These are phyloP conservation scores for Ascochyta rabiei DNA, from an alignment of 2,329 filamentous ascomycete species.

Conservation along the genomic window DNA sequence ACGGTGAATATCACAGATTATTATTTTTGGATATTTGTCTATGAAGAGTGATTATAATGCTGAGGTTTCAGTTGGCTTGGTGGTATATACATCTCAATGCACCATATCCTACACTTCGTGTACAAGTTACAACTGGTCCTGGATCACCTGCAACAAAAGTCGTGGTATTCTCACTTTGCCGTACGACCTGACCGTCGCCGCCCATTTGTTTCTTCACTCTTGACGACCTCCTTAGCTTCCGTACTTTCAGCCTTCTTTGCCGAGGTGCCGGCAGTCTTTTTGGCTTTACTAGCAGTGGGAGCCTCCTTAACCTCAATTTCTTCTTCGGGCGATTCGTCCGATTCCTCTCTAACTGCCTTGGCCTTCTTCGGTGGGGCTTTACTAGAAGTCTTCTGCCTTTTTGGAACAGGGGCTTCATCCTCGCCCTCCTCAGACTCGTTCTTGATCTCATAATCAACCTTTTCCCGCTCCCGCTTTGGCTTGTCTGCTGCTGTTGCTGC, in stretches of 20 bases:
- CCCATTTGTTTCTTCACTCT: slow-evolving; percentile 22
- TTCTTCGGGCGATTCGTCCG: background rate
- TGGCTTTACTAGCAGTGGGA: slow-evolving; percentile 29
- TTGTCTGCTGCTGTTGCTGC: background rate
- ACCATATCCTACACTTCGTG: background rate
- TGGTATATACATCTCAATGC: background rate
- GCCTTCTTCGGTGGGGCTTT: background rate
- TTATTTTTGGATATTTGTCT: background rate
- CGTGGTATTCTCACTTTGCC: slow-evolving; percentile 11
- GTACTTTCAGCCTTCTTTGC: slow-evolving; percentile 21
- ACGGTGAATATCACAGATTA: background rate
- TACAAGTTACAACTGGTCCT: background rate
- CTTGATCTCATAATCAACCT: slow-evolving; percentile 23
- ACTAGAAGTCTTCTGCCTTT: slow-evolving; percentile 33
- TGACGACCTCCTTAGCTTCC: slow-evolving; percentile 8
- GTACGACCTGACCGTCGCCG: slow-evolving; percentile 35
- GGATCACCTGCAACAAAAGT: background rate
- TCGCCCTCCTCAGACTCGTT: slow-evolving; percentile 34
- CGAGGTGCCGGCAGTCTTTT: slow-evolving; percentile 18
- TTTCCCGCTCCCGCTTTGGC: slow-evolving; percentile 33
- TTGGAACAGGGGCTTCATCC: slow-evolving; percentile 25
- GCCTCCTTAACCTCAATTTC: slow-evolving; percentile 16
- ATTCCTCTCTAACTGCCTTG: background rate
- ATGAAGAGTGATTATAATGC: background rate
- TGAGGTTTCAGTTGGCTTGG: background rate